Conservation (phyloP, 139 green algal species). For the Spirogloea muscicola region DNA sequence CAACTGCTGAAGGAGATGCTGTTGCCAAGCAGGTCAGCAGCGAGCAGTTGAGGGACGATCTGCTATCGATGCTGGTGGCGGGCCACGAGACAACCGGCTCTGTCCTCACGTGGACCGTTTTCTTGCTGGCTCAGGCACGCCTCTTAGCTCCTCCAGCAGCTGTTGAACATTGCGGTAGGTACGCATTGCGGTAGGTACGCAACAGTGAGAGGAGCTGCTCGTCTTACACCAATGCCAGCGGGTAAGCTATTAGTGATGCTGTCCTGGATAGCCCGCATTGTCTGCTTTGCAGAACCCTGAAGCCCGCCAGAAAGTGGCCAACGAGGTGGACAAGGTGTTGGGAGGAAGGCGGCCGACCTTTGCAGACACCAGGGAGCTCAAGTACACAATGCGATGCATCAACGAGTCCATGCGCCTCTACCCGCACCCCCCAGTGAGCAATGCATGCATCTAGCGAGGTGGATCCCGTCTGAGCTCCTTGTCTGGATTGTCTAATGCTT, state of each 20-base stretch:
- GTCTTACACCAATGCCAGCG: too few species aligned
- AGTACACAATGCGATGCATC: conserved; percentile 88
- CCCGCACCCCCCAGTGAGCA: conserved; percentile 92
- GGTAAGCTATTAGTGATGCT: too few species aligned
- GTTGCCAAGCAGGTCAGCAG: conserved; percentile 49
- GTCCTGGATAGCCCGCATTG: too few species aligned
- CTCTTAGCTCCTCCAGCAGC: too few species aligned
- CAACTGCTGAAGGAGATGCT: too few species aligned
- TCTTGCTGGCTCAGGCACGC: conserved; percentile 72
- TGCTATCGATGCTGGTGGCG: conserved; percentile 97
- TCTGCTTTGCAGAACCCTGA: conserved; percentile 54
- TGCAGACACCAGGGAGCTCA: conserved; percentile 71
- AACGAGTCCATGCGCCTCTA: conserved; percentile 98
- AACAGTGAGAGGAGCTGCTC: too few species aligned
- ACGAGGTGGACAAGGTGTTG: conserved; percentile 87
- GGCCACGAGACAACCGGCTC: conserved; percentile 97
- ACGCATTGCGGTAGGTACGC: too few species aligned
- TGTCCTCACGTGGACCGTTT: conserved; percentile 95
- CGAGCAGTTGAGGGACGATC: conserved; percentile 90
- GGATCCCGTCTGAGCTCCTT: conserved; percentile 2
- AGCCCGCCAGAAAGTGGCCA: conserved; percentile 61
- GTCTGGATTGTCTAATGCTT: too few species aligned
- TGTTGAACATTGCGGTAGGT: too few species aligned
- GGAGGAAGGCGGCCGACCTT: conserved; percentile 53
- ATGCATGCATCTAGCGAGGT: background rate